Evolutionary conservation across 495 filamentous ascomycete genomes (phyloP).

Genomic region (Annulohypoxylon maeteangense): DNA sequence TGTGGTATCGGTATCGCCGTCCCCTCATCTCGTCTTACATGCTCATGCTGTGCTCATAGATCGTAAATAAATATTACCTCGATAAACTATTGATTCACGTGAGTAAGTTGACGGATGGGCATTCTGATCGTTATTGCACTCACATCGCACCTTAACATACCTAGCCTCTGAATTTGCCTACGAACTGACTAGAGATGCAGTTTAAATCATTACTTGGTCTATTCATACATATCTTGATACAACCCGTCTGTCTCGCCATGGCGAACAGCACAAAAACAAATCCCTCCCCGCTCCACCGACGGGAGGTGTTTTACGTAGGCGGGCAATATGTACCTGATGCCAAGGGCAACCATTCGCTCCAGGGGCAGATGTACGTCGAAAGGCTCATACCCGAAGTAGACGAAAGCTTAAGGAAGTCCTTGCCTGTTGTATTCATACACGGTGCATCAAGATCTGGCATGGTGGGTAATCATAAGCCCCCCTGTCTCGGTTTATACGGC

Average conservation of each 20-base stretch:
- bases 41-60: background rate
- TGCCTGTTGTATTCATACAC: constrained; percentile 65
- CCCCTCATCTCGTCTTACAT: background rate
- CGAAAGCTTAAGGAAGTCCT: constrained; percentile 19
- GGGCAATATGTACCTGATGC: constrained; percentile 54
- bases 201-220: background rate
- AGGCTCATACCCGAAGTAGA: constrained; percentile 53
- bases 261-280: background rate
- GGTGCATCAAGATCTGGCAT: constrained; percentile 63
- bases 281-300: constrained; percentile 22
- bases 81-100: too few species aligned
- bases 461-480: constrained; percentile 49
- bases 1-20: background rate
- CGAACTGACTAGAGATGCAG: background rate
- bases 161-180: background rate
- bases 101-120: background rate
- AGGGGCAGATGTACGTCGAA: constrained; percentile 69
- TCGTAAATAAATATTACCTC: background rate
- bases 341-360: constrained; percentile 52
- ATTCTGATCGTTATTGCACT: background rate
- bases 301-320: constrained; percentile 62
- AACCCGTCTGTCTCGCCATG: constrained; percentile 1
- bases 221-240: background rate
- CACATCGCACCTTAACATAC: background rate
- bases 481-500: background rate